A percentile compares a stretch with the other conserved stretches of the same genome.
These are phyloP conservation scores for Clitopilus passeckerianus DNA, from an alignment of 768 basidiomycete species.

Conservation along the genomic window DNA sequence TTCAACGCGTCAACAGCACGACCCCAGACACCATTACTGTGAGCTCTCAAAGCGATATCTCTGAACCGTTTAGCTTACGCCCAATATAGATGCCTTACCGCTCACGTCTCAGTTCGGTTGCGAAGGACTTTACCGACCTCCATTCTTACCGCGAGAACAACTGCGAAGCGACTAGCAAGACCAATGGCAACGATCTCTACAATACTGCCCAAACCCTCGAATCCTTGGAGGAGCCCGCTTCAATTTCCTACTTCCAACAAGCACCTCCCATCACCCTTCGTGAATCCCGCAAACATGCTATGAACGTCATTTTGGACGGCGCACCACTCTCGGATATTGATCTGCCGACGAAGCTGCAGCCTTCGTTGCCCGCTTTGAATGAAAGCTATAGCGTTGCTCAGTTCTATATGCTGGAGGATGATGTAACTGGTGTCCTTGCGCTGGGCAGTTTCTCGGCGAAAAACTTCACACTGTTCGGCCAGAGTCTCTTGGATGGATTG, in stretches of 20 bases:
- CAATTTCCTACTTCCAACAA: slow-evolving; percentile 33
- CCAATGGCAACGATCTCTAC: slow-evolving; percentile 46
- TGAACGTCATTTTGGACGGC: slow-evolving; percentile 47
- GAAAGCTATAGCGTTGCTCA: slow-evolving; percentile 48
- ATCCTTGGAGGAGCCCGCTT: slow-evolving; percentile 9
- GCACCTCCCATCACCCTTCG: slow-evolving; percentile 25
- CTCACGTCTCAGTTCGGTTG: slow-evolving; percentile 41
- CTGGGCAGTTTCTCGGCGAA: slow-evolving; percentile 52
- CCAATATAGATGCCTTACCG: slow-evolving; percentile 48
- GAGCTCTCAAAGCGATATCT: slow-evolving; percentile 8
- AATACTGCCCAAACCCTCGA: slow-evolving; percentile 4
- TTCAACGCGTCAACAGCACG: slow-evolving; percentile 35
- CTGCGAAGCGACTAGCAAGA: slow-evolving; percentile 40
- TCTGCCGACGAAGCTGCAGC: slow-evolving; percentile 35
- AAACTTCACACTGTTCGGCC: slow-evolving; percentile 35
- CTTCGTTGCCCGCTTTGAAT: slow-evolving; percentile 30
- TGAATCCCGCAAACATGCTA: slow-evolving; percentile 28
- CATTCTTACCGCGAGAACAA: slow-evolving; percentile 47
- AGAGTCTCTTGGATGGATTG: slow-evolving; percentile 40
- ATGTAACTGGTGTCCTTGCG: slow-evolving; percentile 49
- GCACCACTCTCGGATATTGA: slow-evolving; percentile 37
- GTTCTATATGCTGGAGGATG: slow-evolving; percentile 49
- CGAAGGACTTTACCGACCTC: slow-evolving; percentile 42
- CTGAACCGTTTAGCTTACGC: not conserved
- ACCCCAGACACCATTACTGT: slow-evolving; percentile 40